phyloP scores from a whole-genome alignment of 805 yeast genomes.

The Helenozyma rhizophorensis region DNA sequence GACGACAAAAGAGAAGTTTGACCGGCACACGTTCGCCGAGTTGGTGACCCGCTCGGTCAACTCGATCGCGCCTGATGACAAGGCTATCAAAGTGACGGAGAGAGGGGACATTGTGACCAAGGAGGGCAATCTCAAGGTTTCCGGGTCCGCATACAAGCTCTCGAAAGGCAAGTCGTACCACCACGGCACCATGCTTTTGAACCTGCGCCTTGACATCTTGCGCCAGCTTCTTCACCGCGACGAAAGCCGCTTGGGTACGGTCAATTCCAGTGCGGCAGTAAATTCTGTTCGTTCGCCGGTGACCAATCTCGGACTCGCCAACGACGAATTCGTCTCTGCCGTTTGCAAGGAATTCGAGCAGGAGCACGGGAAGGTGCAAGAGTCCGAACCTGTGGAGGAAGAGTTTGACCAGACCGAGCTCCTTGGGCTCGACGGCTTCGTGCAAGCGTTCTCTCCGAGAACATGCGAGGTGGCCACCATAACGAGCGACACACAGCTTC shows the following conservation, averaged over 20 bases:
- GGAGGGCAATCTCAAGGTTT: constrained; percentile 50
- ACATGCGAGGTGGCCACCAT: constrained; percentile 15
- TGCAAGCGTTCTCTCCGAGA: constrained; percentile 13
- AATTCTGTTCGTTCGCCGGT: constrained; percentile 82
- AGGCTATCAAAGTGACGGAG: constrained; percentile 49
- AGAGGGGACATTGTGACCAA: constrained; percentile 75
- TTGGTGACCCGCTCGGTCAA: constrained; percentile 37
- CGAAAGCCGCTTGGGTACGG: constrained; percentile 31
- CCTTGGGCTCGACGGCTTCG: constrained; percentile 30
- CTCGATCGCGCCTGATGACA: constrained; percentile 5
- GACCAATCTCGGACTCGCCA: constrained; percentile 50
- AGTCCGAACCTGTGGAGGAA: neutral
- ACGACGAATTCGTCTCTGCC: constrained; percentile 42
- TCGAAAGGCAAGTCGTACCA: constrained; percentile 81
- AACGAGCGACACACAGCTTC: constrained; percentile 25
- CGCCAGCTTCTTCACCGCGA: constrained; percentile 54
- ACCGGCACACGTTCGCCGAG: constrained; percentile 50
- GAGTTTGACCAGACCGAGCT: constrained; percentile 26
- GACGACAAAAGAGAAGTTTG: constrained; percentile 62
- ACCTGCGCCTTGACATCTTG: constrained; percentile 58
- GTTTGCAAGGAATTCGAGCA: constrained; percentile 39
- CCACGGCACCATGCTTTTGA: constrained; percentile 91
- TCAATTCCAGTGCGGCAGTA: constrained; percentile 51
- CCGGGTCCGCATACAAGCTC: constrained; percentile 91
- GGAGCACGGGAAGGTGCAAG: constrained; percentile 19